Evolutionary conservation across 805 yeast genomes (phyloP).

Genomic region (Candida patagonica): DNA sequence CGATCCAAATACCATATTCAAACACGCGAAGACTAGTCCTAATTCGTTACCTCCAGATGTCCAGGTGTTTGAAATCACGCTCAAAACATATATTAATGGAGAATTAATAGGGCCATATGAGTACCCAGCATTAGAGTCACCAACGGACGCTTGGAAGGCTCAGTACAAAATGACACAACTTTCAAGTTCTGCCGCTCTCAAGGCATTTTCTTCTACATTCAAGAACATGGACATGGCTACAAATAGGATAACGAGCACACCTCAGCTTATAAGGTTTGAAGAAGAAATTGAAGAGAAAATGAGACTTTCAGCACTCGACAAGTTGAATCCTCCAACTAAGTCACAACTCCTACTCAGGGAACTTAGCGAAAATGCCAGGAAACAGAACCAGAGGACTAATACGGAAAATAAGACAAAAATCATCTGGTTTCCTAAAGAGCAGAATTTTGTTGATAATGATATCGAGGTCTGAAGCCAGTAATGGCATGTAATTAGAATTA

Average conservation of each 20-base stretch:
- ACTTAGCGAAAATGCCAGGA: slow-evolving; percentile 26
- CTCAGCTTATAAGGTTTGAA: slow-evolving; percentile 16
- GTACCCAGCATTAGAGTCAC: slow-evolving; percentile 19
- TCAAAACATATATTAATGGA: slow-evolving; percentile 18
- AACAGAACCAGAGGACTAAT: slow-evolving; percentile 13
- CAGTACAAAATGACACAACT: slow-evolving; percentile 24
- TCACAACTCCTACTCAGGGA: slow-evolving; percentile 23
- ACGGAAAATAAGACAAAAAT: slow-evolving; percentile 15
- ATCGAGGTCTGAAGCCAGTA: too few species aligned
- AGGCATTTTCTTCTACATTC: not conserved
- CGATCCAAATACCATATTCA: slow-evolving; percentile 16
- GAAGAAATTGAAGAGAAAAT: slow-evolving; percentile 18
- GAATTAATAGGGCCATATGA: slow-evolving; percentile 17
- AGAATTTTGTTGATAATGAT: slow-evolving; percentile 1
- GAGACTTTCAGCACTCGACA: slow-evolving; percentile 18
- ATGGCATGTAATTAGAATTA: too few species aligned
- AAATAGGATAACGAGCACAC: slow-evolving; percentile 8
- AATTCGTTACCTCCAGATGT: slow-evolving; percentile 16
- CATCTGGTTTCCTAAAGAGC: slow-evolving; percentile 14
- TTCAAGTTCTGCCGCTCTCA: slow-evolving; percentile 12
- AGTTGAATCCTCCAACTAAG: slow-evolving; percentile 21
- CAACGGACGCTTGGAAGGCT: slow-evolving; percentile 29
- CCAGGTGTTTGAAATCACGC: slow-evolving; percentile 15
- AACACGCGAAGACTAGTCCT: slow-evolving; percentile 8
- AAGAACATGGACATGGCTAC: not conserved